Evolutionary conservation across 306 rosid genomes (phyloP).

Genomic region (Arachis stenosperma): DNA sequence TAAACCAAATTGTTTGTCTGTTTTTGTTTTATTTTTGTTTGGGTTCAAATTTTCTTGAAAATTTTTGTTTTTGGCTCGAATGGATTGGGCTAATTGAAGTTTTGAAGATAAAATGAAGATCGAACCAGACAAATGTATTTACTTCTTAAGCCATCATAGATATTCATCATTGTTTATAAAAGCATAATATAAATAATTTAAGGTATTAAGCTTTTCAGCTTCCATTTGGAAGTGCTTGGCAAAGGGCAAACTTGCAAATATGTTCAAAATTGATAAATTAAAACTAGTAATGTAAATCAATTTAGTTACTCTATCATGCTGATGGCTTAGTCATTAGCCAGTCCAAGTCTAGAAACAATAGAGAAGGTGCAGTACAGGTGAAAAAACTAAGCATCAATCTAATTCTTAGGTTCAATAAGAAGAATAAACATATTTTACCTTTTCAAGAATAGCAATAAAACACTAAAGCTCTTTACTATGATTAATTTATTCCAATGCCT

Average conservation of each 20-base stretch:
- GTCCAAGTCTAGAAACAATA: not conserved
- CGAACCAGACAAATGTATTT: not conserved
- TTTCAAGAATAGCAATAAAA: too few relatives aligned
- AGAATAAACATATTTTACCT: too few relatives aligned
- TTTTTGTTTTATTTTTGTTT: not conserved
- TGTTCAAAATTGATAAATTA: too few relatives aligned
- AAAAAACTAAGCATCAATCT: too few relatives aligned
- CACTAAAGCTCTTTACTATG: too few relatives aligned
- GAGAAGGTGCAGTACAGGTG: too few relatives aligned
- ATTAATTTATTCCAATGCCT: too few relatives aligned
- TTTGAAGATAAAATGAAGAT: not conserved
- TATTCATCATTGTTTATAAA: not conserved
- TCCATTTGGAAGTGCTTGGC: not conserved
- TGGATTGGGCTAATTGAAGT: not conserved
- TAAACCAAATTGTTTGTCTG: not conserved
- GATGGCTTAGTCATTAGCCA: slow-evolving; percentile 8
- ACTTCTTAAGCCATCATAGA: not conserved
- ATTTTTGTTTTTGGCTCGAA: not conserved
- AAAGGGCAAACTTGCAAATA: too few relatives aligned
- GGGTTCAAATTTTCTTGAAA: not conserved
- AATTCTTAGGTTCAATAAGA: too few relatives aligned
- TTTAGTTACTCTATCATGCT: too few relatives aligned
- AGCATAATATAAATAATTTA: not conserved
- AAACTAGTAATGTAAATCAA: too few relatives aligned
- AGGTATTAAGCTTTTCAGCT: not conserved